Evolutionary conservation across 2,329 filamentous ascomycete genomes (phyloP).

Genomic region (Dothiorella sarmentorum): DNA sequence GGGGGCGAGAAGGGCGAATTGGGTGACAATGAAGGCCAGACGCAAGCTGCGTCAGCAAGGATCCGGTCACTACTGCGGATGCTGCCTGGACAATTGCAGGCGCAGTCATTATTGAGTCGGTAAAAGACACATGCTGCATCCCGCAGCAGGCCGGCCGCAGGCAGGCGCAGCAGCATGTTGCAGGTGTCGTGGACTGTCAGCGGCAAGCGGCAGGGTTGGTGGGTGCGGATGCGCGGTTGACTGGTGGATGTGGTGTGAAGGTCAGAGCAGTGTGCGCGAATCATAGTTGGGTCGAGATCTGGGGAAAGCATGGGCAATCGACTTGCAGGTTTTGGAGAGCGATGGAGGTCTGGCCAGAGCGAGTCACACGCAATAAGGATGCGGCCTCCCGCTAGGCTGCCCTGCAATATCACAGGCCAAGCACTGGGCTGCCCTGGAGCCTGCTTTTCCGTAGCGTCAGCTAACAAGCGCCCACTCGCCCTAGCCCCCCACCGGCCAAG

Average conservation of each 20-base stretch:
- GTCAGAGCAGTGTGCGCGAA: background rate
- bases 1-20: background rate
- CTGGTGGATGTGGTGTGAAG: background rate
- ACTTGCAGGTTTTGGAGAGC: background rate
- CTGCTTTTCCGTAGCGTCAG: background rate
- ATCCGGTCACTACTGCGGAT: background rate
- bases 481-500: constrained; percentile 12
- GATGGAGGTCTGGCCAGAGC: background rate
- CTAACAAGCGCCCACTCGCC: constrained; percentile 1
- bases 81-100: background rate
- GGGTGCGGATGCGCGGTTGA: background rate
- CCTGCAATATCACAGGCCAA: constrained; percentile 13
- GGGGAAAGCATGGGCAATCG: constrained; percentile 12
- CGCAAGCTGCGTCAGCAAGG: constrained; percentile 9
- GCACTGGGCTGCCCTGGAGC: constrained; percentile 4
- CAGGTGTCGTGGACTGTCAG: too few relatives aligned
- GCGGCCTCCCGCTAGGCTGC: constrained; percentile 8
- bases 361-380: background rate
- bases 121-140: too few relatives aligned
- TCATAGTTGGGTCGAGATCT: background rate
- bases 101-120: too few relatives aligned
- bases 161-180: too few relatives aligned
- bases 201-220: too few relatives aligned
- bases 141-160: too few relatives aligned
- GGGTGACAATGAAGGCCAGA: constrained; percentile 11